Conservation (phyloP, 306 rosid species). For the apple (Malus domestica) region DNA sequence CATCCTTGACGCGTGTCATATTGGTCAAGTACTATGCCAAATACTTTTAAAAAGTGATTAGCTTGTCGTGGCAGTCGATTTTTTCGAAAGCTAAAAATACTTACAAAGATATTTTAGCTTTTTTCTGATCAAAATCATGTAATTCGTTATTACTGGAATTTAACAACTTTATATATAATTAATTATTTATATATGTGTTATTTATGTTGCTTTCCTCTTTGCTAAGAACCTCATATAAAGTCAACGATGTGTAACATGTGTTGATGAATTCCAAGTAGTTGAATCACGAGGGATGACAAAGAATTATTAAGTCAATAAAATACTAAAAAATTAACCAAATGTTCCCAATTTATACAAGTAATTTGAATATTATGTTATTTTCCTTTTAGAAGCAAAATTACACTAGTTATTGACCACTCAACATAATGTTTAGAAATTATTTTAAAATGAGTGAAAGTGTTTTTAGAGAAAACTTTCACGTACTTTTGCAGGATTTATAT, state of each 20-base stretch:
- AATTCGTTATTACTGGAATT: fast-evolving
- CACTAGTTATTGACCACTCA: neutral
- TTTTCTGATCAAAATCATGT: fast-evolving
- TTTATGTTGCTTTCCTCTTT: neutral
- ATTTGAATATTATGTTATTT: too few relatives aligned
- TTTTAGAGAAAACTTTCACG: too few relatives aligned
- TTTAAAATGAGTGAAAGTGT: too few relatives aligned
- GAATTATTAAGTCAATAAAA: too few relatives aligned
- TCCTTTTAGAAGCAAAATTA: neutral
- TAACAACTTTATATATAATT: too few relatives aligned
- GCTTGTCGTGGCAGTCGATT: too few relatives aligned
- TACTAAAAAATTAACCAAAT: too few relatives aligned
- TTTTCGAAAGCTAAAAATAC: fast-evolving
- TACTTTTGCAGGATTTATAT: too few relatives aligned
- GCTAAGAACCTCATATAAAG: neutral
- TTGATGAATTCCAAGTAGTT: neutral
- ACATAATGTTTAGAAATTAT: fast-evolving
- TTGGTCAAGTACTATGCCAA: neutral
- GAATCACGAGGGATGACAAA: neutral
- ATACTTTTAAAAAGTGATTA: too few relatives aligned
- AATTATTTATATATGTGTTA: neutral
- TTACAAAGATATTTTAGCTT: too few relatives aligned
- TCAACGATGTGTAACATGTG: neutral
- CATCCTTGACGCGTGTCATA: neutral
- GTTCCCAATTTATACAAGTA: too few relatives aligned